These are phyloP conservation scores for Flaveria ramosissima DNA, from an alignment of 129 eudicot species.

Conservation along the genomic window DNA sequence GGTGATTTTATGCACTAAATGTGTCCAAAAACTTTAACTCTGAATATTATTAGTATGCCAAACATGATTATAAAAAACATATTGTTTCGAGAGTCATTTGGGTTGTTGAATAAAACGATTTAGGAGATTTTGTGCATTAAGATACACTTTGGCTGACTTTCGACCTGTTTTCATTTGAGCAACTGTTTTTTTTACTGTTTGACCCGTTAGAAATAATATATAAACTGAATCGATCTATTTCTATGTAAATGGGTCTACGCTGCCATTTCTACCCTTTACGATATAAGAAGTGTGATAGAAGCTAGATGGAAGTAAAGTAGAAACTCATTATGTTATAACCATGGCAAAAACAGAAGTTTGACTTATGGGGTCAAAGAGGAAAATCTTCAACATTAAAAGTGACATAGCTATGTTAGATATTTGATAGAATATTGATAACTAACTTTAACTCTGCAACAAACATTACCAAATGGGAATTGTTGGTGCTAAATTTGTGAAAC, in stretches of 20 bases:
- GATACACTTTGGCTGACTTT: background rate
- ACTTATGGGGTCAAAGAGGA: constrained; percentile 11
- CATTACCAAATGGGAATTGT: background rate
- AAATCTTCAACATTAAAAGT: background rate
- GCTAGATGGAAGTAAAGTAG: background rate
- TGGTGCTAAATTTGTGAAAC: constrained; percentile 4
- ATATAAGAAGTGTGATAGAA: background rate
- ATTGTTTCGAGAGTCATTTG: background rate
- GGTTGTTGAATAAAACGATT: background rate
- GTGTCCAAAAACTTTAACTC: background rate
- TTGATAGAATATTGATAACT: background rate
- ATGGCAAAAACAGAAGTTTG: constrained; percentile 12
- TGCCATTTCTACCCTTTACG: background rate
- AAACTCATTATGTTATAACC: background rate
- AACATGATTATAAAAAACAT: background rate
- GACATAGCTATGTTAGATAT: background rate
- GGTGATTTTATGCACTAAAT: background rate
- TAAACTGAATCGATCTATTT: background rate
- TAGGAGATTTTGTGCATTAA: background rate
- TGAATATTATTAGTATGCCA: background rate
- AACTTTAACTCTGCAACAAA: background rate
- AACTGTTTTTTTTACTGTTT: background rate
- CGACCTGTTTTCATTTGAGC: background rate
- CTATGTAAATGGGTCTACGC: background rate
- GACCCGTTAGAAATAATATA: background rate